A percentile compares a stretch with the other conserved stretches of the same genome.
Evolutionary conservation across 2,329 filamentous ascomycete species (phyloP).

Genomic region (Cytospora leucostoma): DNA sequence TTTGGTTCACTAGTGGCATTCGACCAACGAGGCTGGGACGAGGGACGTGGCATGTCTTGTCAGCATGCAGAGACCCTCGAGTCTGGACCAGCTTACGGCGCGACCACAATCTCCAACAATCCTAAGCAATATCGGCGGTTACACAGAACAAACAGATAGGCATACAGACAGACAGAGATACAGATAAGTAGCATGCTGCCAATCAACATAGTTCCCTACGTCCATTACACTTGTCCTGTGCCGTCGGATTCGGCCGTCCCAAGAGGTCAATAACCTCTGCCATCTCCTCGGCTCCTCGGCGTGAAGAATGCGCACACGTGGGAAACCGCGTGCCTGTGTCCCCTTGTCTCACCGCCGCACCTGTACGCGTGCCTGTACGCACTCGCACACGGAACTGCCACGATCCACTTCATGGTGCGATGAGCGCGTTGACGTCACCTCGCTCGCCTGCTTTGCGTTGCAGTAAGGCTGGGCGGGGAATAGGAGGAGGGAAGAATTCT

Average conservation of each 20-base stretch:
- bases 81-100: not conserved
- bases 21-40: not conserved
- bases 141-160: not conserved
- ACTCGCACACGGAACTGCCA: not conserved
- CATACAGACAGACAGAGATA: not conserved
- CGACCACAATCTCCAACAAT: not conserved
- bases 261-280: not conserved
- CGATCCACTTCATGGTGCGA: conserved; percentile 7
- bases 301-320: not conserved
- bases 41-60: not conserved
- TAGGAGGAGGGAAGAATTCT: not conserved
- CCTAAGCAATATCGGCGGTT: not conserved
- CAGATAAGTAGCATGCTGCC: not conserved
- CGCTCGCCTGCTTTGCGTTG: not conserved
- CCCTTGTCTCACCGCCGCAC: not conserved
- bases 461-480: conserved; percentile 10
- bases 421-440: conserved; percentile 14
- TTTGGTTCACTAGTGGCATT: not conserved
- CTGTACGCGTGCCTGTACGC: too few species aligned
- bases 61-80: not conserved
- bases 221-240: not conserved
- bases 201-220: not conserved
- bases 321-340: not conserved
- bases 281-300: not conserved
- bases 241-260: not conserved